Base-by-base conservation (phyloP, 352 stramenopile genomes). In the Pythium biforme region DNA sequence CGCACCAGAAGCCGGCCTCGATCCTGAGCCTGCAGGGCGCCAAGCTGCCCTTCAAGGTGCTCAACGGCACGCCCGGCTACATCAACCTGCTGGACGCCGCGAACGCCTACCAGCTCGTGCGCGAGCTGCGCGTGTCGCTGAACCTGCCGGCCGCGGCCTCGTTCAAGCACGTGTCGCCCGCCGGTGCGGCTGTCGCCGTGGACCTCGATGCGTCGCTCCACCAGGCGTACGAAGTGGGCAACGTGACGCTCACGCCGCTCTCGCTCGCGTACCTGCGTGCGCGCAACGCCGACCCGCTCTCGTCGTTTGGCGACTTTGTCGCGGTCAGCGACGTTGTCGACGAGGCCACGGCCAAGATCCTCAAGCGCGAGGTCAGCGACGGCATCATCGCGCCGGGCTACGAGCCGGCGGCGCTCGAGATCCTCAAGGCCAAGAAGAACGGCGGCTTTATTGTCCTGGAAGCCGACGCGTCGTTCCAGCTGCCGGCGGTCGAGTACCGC, bases 81-180 rank as follows among this genome's bases (percentile, higher is more conserved):
- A 99, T 99, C 73, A 99, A 99, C 80, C 79, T 99, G 41, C 80
- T 99, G 45, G 98, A 99, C 74, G 98, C 97, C 29, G 91, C 92
- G 51, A 99, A 99, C 84, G 96, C 97, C n/a, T 99, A 97, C 86
- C 97, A 99, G 74, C 89, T 99, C 22, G 97, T 99, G 49, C 81
- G 90, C 57, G 98, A 99, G 81, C 81, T 99, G 34, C 88, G 93
- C 60, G 54, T 97, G 59, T 97, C 96, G 41, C 95, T 98, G 40
- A 90, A 94, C 29, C 81, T 99, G 46, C 79, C 92, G 6, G 94
- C 96, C 22, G 97, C 97, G 3, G 92, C 97, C 34, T 99, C 94
- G 59, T 99, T 99, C 84, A 99, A 99, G 87, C 98, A 99, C 81
- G 97, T 99, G 29, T 98, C 86, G 68, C 97, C 97, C 23, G 93